Evolutionary conservation across 1,284 basidiomycete genomes (phyloP).

Genomic region (Apiotrichum mycotoxinovorans): DNA sequence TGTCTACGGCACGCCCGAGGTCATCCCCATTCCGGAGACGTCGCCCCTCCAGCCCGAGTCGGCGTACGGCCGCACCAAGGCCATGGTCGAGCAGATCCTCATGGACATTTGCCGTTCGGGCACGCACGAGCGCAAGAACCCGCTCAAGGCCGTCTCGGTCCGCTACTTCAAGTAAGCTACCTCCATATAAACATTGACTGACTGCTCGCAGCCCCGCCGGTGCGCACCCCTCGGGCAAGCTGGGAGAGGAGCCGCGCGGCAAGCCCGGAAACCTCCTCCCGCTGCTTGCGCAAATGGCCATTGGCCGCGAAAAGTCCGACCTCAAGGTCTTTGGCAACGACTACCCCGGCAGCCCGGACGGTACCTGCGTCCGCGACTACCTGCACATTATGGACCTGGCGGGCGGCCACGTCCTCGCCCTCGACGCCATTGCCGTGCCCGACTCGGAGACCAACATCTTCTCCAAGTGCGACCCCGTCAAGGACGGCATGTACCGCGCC

Average conservation of each 20-base stretch:
- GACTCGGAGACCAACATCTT: constrained; percentile 37
- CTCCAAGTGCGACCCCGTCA: constrained; percentile 38
- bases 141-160: constrained; percentile 42
- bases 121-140: constrained; percentile 24
- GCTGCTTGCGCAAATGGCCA: constrained; percentile 89
- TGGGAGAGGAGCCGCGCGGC: constrained; percentile 94
- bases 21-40: constrained; percentile 90
- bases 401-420: constrained; percentile 84
- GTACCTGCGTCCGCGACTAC: constrained; percentile 96
- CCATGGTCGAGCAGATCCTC: constrained; percentile 88
- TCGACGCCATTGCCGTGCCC: constrained; percentile 61
- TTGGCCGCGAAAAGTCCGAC: constrained; percentile 77
- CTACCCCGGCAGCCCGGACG: constrained; percentile 81
- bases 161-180: constrained; percentile 90
- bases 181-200: background rate
- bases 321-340: constrained; percentile 97
- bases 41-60: constrained; percentile 85
- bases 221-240: constrained; percentile 85
- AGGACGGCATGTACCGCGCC: constrained; percentile 67
- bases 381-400: constrained; percentile 96
- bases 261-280: constrained; percentile 94
- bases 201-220: constrained; percentile 73
- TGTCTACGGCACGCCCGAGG: constrained; percentile 93
- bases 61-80: constrained; percentile 92
- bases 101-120: constrained; percentile 81